These are phyloP conservation scores for Ogataea hybrid DNA, from an alignment of 1,139 yeast genomes.

Conservation along the genomic window DNA sequence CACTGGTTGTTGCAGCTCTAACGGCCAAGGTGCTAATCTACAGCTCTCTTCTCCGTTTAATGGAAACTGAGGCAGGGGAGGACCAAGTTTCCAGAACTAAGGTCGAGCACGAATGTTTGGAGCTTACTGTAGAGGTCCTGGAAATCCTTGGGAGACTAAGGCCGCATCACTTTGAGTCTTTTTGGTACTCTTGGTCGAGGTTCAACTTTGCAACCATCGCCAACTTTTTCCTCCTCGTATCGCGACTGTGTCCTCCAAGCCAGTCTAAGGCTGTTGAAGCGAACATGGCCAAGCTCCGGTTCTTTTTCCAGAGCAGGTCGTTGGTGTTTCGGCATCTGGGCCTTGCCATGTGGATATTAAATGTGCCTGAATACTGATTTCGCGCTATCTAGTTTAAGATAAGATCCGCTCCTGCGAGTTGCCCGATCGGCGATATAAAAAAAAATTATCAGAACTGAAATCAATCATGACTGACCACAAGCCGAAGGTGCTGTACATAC, in stretches of 20 bases:
- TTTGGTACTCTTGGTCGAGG: conserved; percentile 19
- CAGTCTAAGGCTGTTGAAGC: background rate
- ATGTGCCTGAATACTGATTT: background rate
- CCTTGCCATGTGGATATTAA: conserved; percentile 5
- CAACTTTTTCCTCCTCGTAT: conserved; percentile 11
- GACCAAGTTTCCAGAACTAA: conserved; percentile 1
- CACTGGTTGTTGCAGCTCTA: conserved; percentile 12
- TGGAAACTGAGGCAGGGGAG: background rate
- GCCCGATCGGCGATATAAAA: too few relatives aligned
- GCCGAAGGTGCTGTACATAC: conserved; percentile 37
- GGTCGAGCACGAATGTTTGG: conserved; percentile 1
- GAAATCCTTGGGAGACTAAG: conserved; percentile 7
- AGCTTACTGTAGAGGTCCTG: conserved; percentile 3
- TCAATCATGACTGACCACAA: background rate
- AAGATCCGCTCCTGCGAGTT: too few relatives aligned
- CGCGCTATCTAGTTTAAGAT: too few relatives aligned
- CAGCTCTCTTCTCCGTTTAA: conserved; percentile 9
- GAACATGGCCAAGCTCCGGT: conserved; percentile 9
- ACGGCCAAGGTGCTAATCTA: conserved; percentile 8
- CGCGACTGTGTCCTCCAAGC: conserved; percentile 1
- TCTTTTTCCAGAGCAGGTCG: conserved; percentile 10
- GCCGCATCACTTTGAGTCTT: conserved; percentile 14
- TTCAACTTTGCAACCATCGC: conserved; percentile 17
- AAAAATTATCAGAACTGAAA: too few relatives aligned
- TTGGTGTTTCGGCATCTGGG: conserved; percentile 4